Percentiles rank a stretch among this genome's conserved stretches.
phyloP scores from a whole-genome alignment of 2,329 filamentous ascomycete genomes.

The Sporothrix inflata region DNA sequence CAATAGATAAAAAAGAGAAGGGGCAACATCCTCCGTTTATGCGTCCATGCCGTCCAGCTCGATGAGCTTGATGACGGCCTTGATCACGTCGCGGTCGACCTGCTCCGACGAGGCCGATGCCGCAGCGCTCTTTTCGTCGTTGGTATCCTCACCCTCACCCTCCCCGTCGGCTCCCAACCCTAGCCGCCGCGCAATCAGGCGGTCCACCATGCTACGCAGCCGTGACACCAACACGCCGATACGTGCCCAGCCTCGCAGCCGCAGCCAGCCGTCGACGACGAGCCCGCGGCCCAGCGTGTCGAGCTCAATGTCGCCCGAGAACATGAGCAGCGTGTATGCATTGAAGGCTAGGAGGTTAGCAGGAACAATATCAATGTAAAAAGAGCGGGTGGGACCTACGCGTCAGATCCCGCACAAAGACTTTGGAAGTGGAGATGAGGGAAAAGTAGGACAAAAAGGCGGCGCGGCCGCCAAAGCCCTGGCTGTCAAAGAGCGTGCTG shows the following conservation, averaged over 20 bases:
- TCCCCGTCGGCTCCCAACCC: constrained; percentile 64
- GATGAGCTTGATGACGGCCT: constrained; percentile 76
- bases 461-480: constrained; percentile 74
- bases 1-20: background rate
- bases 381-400: constrained; percentile 62
- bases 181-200: constrained; percentile 77
- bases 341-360: constrained; percentile 68
- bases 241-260: constrained; percentile 85
- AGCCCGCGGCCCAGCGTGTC: constrained; percentile 87
- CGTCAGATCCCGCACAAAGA: constrained; percentile 88
- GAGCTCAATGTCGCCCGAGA: constrained; percentile 82
- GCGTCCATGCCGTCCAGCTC: constrained; percentile 87
- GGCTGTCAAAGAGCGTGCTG: constrained; percentile 81
- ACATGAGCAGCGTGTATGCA: constrained; percentile 83
- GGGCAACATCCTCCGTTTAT: constrained; percentile 37
- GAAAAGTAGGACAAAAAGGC: constrained; percentile 87
- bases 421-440: constrained; percentile 88
- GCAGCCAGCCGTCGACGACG: constrained; percentile 88
- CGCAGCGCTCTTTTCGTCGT: constrained; percentile 12
- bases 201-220: constrained; percentile 83
- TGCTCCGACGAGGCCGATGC: constrained; percentile 48
- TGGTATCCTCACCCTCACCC: background rate
- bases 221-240: constrained; percentile 88
- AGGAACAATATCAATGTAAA: background rate
- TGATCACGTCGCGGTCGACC: constrained; percentile 68